Conservation (phyloP, 441 rosid genomes). For the Arabidopsis lyrata region DNA sequence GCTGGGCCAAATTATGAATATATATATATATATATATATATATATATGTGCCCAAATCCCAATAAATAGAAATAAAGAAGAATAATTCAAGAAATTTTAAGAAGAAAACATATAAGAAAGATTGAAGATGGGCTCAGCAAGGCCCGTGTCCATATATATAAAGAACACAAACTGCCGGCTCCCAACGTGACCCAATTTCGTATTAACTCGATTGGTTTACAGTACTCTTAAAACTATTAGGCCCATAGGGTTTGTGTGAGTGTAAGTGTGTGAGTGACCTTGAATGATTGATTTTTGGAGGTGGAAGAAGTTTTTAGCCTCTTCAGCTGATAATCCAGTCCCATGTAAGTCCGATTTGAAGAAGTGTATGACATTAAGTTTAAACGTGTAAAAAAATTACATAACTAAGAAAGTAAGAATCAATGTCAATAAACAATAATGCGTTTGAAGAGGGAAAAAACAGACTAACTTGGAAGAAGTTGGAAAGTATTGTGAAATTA, state of each 20-base stretch:
- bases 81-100: neutral
- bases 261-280: too few relatives aligned
- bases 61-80: neutral
- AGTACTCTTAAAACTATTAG: neutral
- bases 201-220: constrained; percentile 6
- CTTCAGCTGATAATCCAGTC: neutral
- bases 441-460: neutral
- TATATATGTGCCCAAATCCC: too few relatives aligned
- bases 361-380: neutral
- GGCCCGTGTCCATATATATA: neutral
- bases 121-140: neutral
- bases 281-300: neutral
- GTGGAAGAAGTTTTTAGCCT: neutral
- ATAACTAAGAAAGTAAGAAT: neutral
- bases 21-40: too few relatives aligned
- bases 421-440: neutral
- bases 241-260: constrained; percentile 12
- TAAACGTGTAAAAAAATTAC: neutral
- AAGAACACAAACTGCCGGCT: neutral
- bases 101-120: neutral
- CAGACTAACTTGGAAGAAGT: neutral
- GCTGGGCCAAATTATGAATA: neutral
- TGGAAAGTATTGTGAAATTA: neutral
- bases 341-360: neutral
- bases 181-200: neutral